These are phyloP conservation scores for Ustulina deusta DNA, from an alignment of 2,329 filamentous ascomycete genomes.

Conservation along the genomic window DNA sequence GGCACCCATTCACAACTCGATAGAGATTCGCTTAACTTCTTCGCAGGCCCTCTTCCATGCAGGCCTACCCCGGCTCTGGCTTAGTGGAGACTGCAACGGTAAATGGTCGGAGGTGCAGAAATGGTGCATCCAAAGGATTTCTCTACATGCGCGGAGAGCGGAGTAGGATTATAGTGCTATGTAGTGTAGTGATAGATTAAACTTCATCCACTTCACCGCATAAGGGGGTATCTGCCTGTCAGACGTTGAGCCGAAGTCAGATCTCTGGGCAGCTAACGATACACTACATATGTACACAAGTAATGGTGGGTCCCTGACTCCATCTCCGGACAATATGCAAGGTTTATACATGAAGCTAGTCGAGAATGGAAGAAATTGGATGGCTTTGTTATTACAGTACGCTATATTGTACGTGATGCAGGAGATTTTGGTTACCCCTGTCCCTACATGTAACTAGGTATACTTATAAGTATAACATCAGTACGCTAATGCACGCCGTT, in stretches of 20 bases:
- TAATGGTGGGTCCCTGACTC: slow-evolving; percentile 17
- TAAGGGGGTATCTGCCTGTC: background rate
- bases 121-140: slow-evolving; percentile 9
- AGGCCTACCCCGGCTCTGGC: slow-evolving; percentile 25
- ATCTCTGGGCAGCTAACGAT: slow-evolving; percentile 29
- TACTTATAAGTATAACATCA: slow-evolving; percentile 30
- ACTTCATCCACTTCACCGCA: slow-evolving; percentile 6
- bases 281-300: too few species aligned
- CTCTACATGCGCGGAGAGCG: background rate
- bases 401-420: background rate
- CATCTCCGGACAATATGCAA: slow-evolving; percentile 32
- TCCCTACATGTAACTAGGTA: slow-evolving; percentile 33
- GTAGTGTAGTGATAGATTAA: background rate
- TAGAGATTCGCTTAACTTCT: slow-evolving; percentile 9
- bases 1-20: background rate
- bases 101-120: slow-evolving; percentile 4
- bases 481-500: slow-evolving; percentile 17
- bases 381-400: background rate
- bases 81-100: slow-evolving; percentile 8
- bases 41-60: slow-evolving; percentile 17
- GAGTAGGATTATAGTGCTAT: background rate
- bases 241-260: slow-evolving; percentile 10
- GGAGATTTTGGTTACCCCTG: slow-evolving; percentile 17
- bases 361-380: background rate
- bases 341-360: slow-evolving; percentile 17